Evolutionary conservation across 495 filamentous ascomycete species (phyloP), one percentile per base, ranked within the genome.

Genomic region (Astrothelium subdiscretum): DNA sequence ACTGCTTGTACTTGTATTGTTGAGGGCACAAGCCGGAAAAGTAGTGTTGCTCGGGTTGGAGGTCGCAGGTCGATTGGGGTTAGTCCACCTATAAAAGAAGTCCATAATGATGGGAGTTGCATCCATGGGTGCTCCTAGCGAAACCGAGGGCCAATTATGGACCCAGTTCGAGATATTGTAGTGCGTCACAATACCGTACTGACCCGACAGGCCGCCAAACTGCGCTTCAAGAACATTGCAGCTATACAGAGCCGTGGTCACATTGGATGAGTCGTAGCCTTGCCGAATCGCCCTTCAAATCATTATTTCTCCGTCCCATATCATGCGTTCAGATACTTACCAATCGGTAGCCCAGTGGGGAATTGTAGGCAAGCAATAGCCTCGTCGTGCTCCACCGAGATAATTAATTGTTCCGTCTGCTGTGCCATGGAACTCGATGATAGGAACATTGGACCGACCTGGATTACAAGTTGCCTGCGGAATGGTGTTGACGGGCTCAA

Each of bases 351-450:
- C 57, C 61, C 60, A 63, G 58, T 63, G 63, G 15, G 59, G 63
- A 20, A 65, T 26, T 13, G 43, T 27, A 13, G 63, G 63, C 6
- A 65, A 31, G 31, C 26, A 32, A 3, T 62, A 29, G 5, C 32
- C 43, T 27, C 54, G 35, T 18, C 52, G 44, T n/a, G 31, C 26
- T 11, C 18, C 26, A 2, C 65, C 63, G 24, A n/a, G 12, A 35
- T 68, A 68, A 15, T 15, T 22, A 35, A 68, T 62, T 8, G 24
- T 35, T 20, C 13, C 24, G 43, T 68, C 67, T 3, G 1, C 52
- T 6, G 59, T 58, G 32, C 67, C 67, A 32, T 68, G 67, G 31
- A 67, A 61, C 65, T 68, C 67, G 43, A 68, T n/a, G 3, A 66
- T 59, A 5, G 67, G 67, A n/a, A 62, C 35, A 31, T 59, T 59